Percentiles rank a stretch among this genome's conserved stretches.
Conservation (phyloP, 2,329 filamentous ascomycete genomes). For the Arthrinium phaeospermum region DNA sequence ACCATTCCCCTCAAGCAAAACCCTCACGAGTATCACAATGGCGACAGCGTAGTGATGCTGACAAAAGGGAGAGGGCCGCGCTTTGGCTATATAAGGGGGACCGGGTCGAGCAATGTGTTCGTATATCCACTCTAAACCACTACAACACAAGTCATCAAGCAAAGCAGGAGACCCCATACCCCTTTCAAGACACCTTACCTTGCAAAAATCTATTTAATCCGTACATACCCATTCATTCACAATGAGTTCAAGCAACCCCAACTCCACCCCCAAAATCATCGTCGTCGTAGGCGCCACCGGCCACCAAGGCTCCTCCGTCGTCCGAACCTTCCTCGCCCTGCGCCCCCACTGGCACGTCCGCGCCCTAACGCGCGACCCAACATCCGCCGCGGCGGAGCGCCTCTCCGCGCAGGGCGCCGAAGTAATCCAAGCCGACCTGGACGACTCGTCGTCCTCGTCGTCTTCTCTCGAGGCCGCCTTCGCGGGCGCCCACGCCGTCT, state of each 20-base stretch:
- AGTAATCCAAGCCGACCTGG: conserved; percentile 23
- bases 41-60: not conserved
- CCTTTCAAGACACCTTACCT: no score
- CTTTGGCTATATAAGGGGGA: not conserved
- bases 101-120: not conserved
- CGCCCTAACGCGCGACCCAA: conserved; percentile 24
- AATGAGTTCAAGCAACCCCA: not conserved
- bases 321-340: conserved; percentile 23
- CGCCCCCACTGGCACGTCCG: conserved; percentile 27
- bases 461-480: conserved; percentile 23
- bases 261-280: conserved; percentile 28
- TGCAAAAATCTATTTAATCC: no score
- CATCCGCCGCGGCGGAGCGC: conserved; percentile 19
- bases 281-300: conserved; percentile 22
- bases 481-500: conserved; percentile 23
- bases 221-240: no score
- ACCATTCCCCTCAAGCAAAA: not conserved
- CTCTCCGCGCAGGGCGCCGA: conserved; percentile 26
- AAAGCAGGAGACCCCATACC: not conserved
- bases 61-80: not conserved
- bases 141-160: not conserved
- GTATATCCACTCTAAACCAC: not conserved
- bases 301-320: conserved; percentile 26
- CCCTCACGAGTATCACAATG: not conserved
- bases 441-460: not conserved